Conservation (phyloP, 1,139 yeast genomes). For the Barnettozyma hawaiiensis region DNA sequence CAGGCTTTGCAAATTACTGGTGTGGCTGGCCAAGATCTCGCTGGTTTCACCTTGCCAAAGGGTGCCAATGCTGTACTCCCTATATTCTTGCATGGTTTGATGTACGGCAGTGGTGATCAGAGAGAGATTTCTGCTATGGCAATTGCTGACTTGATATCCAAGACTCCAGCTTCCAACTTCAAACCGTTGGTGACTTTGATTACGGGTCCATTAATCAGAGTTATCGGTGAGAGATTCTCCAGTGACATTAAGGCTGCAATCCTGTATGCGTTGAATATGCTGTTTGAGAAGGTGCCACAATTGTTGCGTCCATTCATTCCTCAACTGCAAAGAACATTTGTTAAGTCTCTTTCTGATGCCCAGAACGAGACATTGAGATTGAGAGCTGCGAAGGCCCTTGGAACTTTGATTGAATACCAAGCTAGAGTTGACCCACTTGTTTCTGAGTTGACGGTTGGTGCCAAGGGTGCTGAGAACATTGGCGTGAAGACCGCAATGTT, state of each 20-base stretch:
- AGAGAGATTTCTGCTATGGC: conserved; percentile 85
- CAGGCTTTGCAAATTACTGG: conserved; percentile 70
- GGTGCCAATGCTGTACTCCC: conserved; percentile 91
- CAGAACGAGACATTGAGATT: conserved; percentile 65
- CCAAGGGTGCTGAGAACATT: conserved; percentile 48
- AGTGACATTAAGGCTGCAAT: conserved; percentile 92
- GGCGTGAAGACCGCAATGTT: conserved; percentile 85
- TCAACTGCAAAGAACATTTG: conserved; percentile 94
- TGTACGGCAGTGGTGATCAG: conserved; percentile 85
- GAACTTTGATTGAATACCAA: conserved; percentile 80
- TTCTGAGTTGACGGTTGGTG: conserved; percentile 74
- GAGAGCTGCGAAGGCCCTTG: conserved; percentile 88
- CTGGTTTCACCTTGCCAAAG: conserved; percentile 71
- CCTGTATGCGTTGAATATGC: conserved; percentile 70
- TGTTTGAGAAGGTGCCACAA: conserved; percentile 81
- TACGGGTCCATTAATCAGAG: conserved; percentile 97
- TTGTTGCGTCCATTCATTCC: conserved; percentile 94
- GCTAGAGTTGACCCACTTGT: conserved; percentile 93
- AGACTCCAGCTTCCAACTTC: conserved; percentile 76
- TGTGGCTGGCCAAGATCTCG: conserved; percentile 55
- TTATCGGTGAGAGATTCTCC: conserved; percentile 90
- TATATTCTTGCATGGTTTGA: conserved; percentile 87
- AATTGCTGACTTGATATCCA: conserved; percentile 80
- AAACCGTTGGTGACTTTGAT: conserved; percentile 88
- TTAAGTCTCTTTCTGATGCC: conserved; percentile 80